Base-by-base conservation (phyloP, 495 filamentous ascomycete genomes). In the Tuber umbilicatum region DNA sequence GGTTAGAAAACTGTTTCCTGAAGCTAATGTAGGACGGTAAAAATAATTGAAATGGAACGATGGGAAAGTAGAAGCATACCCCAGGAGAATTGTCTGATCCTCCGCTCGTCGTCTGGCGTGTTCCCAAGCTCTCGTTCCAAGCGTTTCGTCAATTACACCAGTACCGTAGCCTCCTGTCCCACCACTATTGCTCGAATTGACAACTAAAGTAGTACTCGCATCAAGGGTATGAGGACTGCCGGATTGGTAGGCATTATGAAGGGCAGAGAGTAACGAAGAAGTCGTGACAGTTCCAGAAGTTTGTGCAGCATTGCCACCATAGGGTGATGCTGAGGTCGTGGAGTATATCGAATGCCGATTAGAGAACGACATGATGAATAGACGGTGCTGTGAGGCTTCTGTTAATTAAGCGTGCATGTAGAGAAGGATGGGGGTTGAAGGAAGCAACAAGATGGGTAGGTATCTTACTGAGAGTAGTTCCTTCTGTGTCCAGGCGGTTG, bases 51-150 rank as follows among this genome's bases (percentile, higher is more conserved):
- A 67, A 64, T 35, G 12, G 9, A 43, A 50, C 42, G 31, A 45
- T 27, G 69, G 35, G n/a, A 47, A 75, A 50, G 31, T 70, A 81
- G 4, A 6, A 64, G 55, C 88, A 78, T 86, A 97, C 94, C 91
- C 90, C 77, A 99, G 84, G 72, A 97, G 86, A 75, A 99, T 92
- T 81, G 94, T 97, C 19, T 93, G 94, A 86, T 99, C 95, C 82
- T 99, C 95, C 55, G 95, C 95, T 85, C 95, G 89, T 69, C 95
- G 88, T 77, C 95, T 88, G 72, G 96, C 95, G 88, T 99, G 95
- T 84, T 99, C 95, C 95, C 95, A 99, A 40, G 94, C 95, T 81
- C 93, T 88, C 23, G 89, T 86, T 2, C 91, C 93, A 73, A 99
- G 81, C 37, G 92, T 90, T 73, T 87, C 85, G 81, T 99, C 95